Percentiles rank a stretch among this genome's conserved stretches.
These are phyloP conservation scores for Orbilia ellipsospora DNA, from an alignment of 2,329 filamentous ascomycete genomes.

Conservation along the genomic window DNA sequence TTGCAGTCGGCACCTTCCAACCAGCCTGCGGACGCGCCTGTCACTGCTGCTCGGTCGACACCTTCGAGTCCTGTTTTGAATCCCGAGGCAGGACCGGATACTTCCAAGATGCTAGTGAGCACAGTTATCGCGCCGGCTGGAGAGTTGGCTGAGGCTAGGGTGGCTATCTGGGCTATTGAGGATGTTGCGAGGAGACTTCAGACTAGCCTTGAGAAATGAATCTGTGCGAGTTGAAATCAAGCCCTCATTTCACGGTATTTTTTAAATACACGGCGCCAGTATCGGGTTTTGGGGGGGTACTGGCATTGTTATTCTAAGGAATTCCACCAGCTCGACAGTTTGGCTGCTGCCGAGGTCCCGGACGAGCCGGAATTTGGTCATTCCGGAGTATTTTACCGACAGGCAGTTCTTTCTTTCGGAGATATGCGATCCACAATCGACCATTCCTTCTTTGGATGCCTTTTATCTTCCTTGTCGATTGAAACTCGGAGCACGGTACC, in stretches of 20 bases:
- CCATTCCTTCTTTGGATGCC: not conserved
- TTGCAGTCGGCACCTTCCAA: constrained; percentile 57
- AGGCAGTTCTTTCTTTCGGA: too few relatives aligned
- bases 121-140: constrained; percentile 58
- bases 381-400: too few relatives aligned
- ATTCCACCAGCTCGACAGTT: too few relatives aligned
- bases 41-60: constrained; percentile 9
- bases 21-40: constrained; percentile 5
- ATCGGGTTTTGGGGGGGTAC: too few relatives aligned
- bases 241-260: too few relatives aligned
- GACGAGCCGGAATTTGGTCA: too few relatives aligned
- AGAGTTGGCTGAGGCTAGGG: constrained; percentile 57
- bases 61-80: constrained; percentile 24
- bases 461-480: not conserved
- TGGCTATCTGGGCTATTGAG: constrained; percentile 59
- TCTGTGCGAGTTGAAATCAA: too few relatives aligned
- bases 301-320: too few relatives aligned
- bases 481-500: not conserved
- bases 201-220: constrained; percentile 44
- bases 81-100: constrained; percentile 35
- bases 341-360: too few relatives aligned
- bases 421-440: too few relatives aligned
- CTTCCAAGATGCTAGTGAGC: constrained; percentile 57
- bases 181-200: constrained; percentile 56
- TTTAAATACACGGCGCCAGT: too few relatives aligned